Base-by-base conservation (phyloP, 2,329 filamentous ascomycete genomes). In the Diaporthe sp. region DNA sequence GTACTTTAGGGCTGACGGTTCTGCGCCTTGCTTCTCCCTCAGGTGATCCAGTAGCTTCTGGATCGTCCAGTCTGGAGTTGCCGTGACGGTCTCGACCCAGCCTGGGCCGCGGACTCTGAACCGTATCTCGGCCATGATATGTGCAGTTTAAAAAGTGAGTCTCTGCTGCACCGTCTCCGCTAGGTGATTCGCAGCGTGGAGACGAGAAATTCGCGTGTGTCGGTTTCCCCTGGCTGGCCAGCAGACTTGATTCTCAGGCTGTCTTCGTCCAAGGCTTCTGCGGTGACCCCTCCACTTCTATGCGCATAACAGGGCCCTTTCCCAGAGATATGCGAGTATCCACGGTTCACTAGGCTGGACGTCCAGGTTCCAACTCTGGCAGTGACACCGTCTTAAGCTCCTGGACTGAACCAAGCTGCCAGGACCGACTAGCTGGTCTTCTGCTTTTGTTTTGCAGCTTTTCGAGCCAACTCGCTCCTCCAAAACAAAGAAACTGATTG, bases 1-100 rank as follows among this genome's bases (percentile, higher is more conserved):
- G 84, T 93, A 95, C 86, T 97, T 98, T 76, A 97, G 86, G 57
- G 93, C 90, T 80, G 96, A 95, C 19, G 87, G 86, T 9, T 87
- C 80, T 22, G 96, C 87, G 6, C 89, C 89, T 2, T 94, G 94
- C 79, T 91, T 90, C 67, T 89, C 84, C 69, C 87, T 87, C 79
- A 96, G 91, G 67, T 89, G 86, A 5, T 87, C 81, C 61, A 92
- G 85, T 1, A 96, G 86, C 71, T 92, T 87, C 64, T 85, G 85
- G 60, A 95, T 88, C 4, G 91, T 93, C 70, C 94, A 92, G 76
- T 89, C 85, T 72, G 95, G 92, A 47, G 91, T 86, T 38, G 97
- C 86, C 22, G 90, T 90, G 70, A 97, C 85, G 4, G 91, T 92
- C 45, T 92, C 92, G 61, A 92, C 91, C 77, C 95, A 95, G 57